Conservation (phyloP, 805 yeast species). For the Wickerhamiella lipophila region DNA sequence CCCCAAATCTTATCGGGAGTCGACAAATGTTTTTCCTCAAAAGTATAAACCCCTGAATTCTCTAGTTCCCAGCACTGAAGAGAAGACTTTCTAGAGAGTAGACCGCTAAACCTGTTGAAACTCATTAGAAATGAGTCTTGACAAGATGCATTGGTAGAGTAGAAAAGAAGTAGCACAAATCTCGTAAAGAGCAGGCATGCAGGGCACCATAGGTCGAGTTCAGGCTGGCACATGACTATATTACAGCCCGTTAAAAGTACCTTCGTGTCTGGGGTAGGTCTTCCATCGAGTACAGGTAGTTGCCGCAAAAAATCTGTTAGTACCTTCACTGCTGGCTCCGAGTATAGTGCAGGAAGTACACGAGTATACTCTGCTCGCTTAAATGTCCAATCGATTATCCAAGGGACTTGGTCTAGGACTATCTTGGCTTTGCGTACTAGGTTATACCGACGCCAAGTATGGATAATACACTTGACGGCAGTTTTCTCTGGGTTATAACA, state of each 20-base stretch:
- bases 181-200: constrained; percentile 4
- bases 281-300: background rate
- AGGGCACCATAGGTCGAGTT: constrained; percentile 5
- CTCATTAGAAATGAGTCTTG: background rate
- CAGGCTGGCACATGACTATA: constrained; percentile 1
- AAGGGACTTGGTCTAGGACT: background rate
- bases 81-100: background rate
- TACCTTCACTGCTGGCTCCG: background rate
- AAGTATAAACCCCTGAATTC: background rate
- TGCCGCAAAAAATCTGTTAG: background rate
- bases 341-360: background rate
- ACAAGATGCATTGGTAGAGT: background rate
- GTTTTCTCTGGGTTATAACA: background rate
- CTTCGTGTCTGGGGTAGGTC: background rate
- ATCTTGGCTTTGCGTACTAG: background rate
- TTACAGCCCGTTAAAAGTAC: background rate
- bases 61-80: background rate
- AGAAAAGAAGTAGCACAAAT: background rate
- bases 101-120: background rate
- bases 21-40: background rate
- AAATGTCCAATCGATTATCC: constrained; percentile 3
- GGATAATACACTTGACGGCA: background rate
- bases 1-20: background rate
- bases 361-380: background rate
- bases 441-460: background rate